Base-by-base conservation (phyloP, 352 stramenopile genomes). In the Globisporangium barbulae region DNA sequence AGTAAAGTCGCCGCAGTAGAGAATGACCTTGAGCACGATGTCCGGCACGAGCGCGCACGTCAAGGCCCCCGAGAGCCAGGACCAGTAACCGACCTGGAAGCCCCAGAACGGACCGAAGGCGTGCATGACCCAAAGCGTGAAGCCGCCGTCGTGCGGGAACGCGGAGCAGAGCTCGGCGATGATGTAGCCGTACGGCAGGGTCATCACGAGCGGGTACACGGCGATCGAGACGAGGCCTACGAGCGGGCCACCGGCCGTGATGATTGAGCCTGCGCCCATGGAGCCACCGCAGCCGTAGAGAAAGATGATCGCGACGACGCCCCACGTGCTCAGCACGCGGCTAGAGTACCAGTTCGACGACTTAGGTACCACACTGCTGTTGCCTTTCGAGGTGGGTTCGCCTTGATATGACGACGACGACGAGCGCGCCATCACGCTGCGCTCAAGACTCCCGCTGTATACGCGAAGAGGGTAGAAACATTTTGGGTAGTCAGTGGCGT, bases 141-240 rank as follows among this genome's bases (percentile, higher is more conserved):
- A 94, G 53, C 78, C 90, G 21, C 71, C 75, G 30, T 84, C 72
- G 21, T 97, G 89, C 1, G 89, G 90, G 70, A 97, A 97, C 8
- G 90, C 76, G 0, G 86, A 85, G 21, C 83, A 90, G n/a, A 98
- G 72, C 74, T 98, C 92, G 8, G 91, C 83, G 8, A 95, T 94
- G 41, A 98, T 87, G 50, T 97, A 73, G 7, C 79, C 89, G 70
- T 97, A 93, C 21, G 91, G 92, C 2, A 97, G 42, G 1, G 76
- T 88, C 81, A 91, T 97, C 19, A 97, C 52, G 7, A 98, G 74
- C 6, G 91, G 90, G 31, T 97, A 83, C 8, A 97, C 13, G 7
- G 84, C 37, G 59, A 96, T 89, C 8, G 90, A 81, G 5, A 94
- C 53, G 33, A 98, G 68, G 1, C 87, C 79, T 60, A 90, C 39